Evolutionary conservation across 2,329 filamentous ascomycete genomes (phyloP), one percentile per base, ranked within the genome.

Genomic region (Scedosporium dehoogii): DNA sequence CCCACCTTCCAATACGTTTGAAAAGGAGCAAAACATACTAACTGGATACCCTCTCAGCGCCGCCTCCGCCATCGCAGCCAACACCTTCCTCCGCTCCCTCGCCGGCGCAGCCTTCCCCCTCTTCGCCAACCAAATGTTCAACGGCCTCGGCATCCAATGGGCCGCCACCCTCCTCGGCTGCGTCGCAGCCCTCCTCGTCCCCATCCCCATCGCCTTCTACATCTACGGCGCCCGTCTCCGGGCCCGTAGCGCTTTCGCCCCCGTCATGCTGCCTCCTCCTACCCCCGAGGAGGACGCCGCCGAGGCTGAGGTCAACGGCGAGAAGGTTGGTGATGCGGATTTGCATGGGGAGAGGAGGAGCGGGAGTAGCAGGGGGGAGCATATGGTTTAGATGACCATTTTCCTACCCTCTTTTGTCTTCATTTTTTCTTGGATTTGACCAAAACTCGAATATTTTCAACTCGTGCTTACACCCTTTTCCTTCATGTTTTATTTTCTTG

Each of bases 51-150:
- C 23, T 53, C 29, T n/a, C 56, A 71, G 70, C 68, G 85, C 91
- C 1, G 91, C 91, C 10, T 92, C 89, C 0, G 91, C 90, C 23
- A 85, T 96, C 63, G 91, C 91, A 4, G 91, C 87, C 23, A 94
- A 92, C 74, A 89, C 90, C 0, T 88, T 96, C 69, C 75, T 96
- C 44, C 86, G 91, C 67, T 92, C 89, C 0, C 77, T 92, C 7
- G 88, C 87, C 65, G 91, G 89, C 66, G 89, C 90, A 2, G 86
- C 81, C 1, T 94, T 96, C 78, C 91, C 91, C 0, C 81, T 94
- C 1, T 94, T 94, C 71, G 85, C 88, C 0, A 81, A 78, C 1
- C 86, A 90, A 69, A 90, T 88, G 83, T 88, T 87, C 66, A 73
- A 81, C 10, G 81, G 81, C 56, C 75, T 88, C 72, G 82, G 83